These are phyloP conservation scores for Hamigera avellanea DNA, from an alignment of 495 filamentous ascomycete genomes.

Conservation along the genomic window DNA sequence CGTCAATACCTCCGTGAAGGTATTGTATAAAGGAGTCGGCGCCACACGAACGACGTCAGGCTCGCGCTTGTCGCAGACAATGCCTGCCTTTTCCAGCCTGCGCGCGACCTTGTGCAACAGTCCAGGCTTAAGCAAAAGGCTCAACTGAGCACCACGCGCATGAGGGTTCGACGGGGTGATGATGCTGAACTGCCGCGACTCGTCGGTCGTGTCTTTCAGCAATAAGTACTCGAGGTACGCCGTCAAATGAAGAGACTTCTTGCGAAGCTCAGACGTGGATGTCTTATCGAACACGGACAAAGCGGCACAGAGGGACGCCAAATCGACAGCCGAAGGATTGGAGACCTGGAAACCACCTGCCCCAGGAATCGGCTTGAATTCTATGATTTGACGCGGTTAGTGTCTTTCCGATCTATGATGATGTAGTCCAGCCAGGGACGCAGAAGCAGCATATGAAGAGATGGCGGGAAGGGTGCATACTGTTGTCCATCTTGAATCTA, in stretches of 20 bases:
- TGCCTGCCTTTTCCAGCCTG: constrained; percentile 51
- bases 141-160: constrained; percentile 81
- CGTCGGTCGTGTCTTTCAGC: constrained; percentile 30
- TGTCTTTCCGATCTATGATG: neutral
- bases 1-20: constrained; percentile 60
- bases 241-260: constrained; percentile 67
- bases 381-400: constrained; percentile 13
- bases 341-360: constrained; percentile 51
- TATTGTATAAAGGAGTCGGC: constrained; percentile 86
- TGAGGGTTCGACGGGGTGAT: constrained; percentile 66
- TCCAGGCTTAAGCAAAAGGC: constrained; percentile 54
- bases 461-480: constrained; percentile 15
- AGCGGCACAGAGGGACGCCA: constrained; percentile 56
- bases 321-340: constrained; percentile 48
- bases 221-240: constrained; percentile 67
- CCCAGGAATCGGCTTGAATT: constrained; percentile 62
- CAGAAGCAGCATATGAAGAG: too few species aligned
- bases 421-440: too few species aligned
- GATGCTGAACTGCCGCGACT: constrained; percentile 34
- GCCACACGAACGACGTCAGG: constrained; percentile 93
- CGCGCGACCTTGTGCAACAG: constrained; percentile 60
- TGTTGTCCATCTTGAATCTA: constrained; percentile 70
- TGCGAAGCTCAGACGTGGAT: constrained; percentile 53
- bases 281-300: constrained; percentile 70
- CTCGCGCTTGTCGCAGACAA: constrained; percentile 80